Base-by-base conservation (phyloP, 228 moss, liverwort and hornwort genomes). In the Sphagnum magellanicum region DNA sequence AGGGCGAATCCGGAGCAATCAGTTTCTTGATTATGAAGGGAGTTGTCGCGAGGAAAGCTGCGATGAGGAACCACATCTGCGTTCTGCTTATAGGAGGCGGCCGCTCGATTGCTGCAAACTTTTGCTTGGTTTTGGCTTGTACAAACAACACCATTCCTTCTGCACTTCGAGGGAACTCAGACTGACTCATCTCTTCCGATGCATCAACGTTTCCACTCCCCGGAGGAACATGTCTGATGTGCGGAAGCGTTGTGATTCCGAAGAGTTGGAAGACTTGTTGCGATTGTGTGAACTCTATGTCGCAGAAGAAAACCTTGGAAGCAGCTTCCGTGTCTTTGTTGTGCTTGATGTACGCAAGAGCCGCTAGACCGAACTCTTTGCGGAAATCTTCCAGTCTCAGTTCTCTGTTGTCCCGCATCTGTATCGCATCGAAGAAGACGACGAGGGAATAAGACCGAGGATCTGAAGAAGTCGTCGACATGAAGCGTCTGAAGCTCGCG, bases 341-440 rank as follows among this genome's bases (percentile, higher is more conserved):
- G 50, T 79, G 69, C 77, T 89, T 92, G 64, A 53, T 79, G 52
- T 81, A 90, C 2, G 92, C 82, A 6, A 90, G 52, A 1, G 94
- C 88, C 16, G 85, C 98, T 10, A 92, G 12, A 17, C 92, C 92
- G 60, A 77, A 98, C 66, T 98, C 98, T n/a, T 79, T 77, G 50
- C 94, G 79, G 57, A 90, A 83, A 57, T 83, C 83, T 75, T 92
- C 94, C 84, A 98, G 77, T 78, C 77, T 92, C 50, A 98, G 78
- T 69, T 98, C 98, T 61, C 87, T 47, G 50, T 98, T 98, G 7
- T 74, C 74, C 65, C 92, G 87, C 74, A 98, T 59, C 81, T 94
- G 98, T 70, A 66, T 48, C n/a, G 98, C 98, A 16, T 98, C 94
- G 63, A 98, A 98, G 81, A 98, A 98, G 61, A 98, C 68, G 4